Base-by-base conservation (phyloP, 2,329 filamentous ascomycete genomes). In the Paecilomyces niveus region DNA sequence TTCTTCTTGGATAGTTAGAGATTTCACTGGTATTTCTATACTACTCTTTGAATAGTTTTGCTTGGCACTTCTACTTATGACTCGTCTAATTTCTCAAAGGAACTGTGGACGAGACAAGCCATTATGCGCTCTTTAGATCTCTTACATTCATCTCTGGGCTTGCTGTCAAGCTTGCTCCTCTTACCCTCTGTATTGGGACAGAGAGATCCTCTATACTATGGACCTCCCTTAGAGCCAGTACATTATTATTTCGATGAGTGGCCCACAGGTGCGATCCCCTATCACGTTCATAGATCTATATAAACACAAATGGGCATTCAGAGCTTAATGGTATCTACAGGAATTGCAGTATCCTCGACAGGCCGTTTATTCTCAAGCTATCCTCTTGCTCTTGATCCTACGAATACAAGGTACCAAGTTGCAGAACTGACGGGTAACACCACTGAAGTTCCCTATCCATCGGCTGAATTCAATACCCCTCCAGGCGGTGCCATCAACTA, bases 311-410 rank as follows among this genome's bases (percentile, higher is more conserved):
- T 7, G 18, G 8, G 35, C 35, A 8, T 45, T 18, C 15, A 18
- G 35, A 18, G 15, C 13, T n/a, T 45, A n/a, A 45, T n/a, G 32
- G 9, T n/a, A 5, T 62, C 62, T 18, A 62, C 64, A 73, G 78
- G 80, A 18, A 80, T 83, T 56, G 78, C 81, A 2, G 80, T 83
- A 8, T 82, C 81, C 1, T 72, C 72, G 7, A 74, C 69, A 9
- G 81, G 80, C 0, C 76, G 80, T 53, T 78, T 76, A 61, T 83
- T 83, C 65, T 79, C 77, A 24, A 82, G 81, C 62, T 83, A 81
- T 61, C 80, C 80, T 4, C 69, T 71, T 21, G 80, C 76, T 6
- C 71, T 83, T 1, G 80, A 83, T 60, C 64, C 70, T 5, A 77
- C 74, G 57, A 80, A 82, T 64, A 77, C 74, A 10, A 78, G 76